Base-by-base conservation (phyloP, 202 grass and related monocot species). In the Zizania palustris region DNA sequence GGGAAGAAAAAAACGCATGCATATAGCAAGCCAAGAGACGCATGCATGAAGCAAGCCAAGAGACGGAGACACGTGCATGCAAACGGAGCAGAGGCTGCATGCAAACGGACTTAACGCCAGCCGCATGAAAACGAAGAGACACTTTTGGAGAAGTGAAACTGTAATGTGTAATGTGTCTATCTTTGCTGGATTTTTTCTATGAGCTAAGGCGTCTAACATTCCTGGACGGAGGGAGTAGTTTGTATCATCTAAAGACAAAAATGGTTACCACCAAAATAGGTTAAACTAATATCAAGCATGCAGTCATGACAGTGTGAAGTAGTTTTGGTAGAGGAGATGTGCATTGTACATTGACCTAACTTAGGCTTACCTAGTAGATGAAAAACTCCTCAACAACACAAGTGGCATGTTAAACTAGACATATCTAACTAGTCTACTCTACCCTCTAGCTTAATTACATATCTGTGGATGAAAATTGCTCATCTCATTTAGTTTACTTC, bases 331-430 rank as follows among this genome's bases (percentile, higher is more conserved):
- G 69, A 82, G 51, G 51, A 55, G 51, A 55, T 55, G 51, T 75
- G 71, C 41, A 41, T 42, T 76, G 81, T 53, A 76, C 72, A 70
- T 83, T 69, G 72, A 76, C 64, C 81, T 74, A 75, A 75, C 53
- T 48, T 60, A 60, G 41, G 54, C 49, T 67, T 46, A 45, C 42
- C 41, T 69, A 48, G 21, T 16, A 4, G 44, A 49, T 49, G 12
- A 69, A 69, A 69, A 69, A 48, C 49, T 69, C 66, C 66, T 69
- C 21, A 35, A 3, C n/a, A 35, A 44, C 44, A 49, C 65, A 69
- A 35, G 21, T 49, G 13, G 44, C 66, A 13, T 7, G 22, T 49
- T 49, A 46, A 68, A 34, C 41, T 68, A 48, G 10, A 21, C 6
- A 20, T 13, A 49, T 14, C 44, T 49, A 28, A 44, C 43, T 48